These are phyloP conservation scores for Nicotiana attenuata DNA, from an alignment of 257 asterid species.

Conservation along the genomic window DNA sequence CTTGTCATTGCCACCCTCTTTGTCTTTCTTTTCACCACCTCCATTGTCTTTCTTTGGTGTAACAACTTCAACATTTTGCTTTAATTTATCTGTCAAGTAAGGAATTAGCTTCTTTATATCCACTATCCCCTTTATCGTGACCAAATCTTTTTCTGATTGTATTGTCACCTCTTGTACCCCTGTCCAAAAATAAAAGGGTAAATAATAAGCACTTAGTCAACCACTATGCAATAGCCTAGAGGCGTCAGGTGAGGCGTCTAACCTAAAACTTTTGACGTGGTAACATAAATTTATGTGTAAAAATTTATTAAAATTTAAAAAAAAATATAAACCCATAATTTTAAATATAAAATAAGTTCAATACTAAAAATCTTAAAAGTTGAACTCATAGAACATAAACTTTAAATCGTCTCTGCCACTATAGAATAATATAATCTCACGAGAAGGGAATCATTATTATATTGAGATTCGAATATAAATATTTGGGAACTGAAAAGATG, in stretches of 20 bases:
- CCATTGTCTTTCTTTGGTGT: slow-evolving; percentile 56
- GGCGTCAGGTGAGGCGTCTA: no score
- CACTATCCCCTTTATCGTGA: slow-evolving; percentile 68
- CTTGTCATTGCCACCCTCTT: slow-evolving; percentile 34
- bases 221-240: not conserved
- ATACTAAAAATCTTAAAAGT: no score
- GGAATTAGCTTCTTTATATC: slow-evolving; percentile 51
- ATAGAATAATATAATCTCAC: not conserved
- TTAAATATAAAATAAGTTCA: no score
- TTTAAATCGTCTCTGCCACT: not conserved
- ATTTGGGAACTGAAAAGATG: not conserved
- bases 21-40: slow-evolving; percentile 25
- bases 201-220: not conserved
- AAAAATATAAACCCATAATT: no score
- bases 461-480: no score
- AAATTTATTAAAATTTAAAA: no score
- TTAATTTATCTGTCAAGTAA: slow-evolving; percentile 62
- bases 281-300: no score
- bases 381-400: not conserved
- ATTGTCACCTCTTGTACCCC: slow-evolving; percentile 55
- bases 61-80: slow-evolving; percentile 45
- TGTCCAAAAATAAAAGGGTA: slow-evolving; percentile 5
- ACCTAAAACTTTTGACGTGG: no score
- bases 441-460: not conserved
- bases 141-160: slow-evolving; percentile 57